Evolutionary conservation across 495 filamentous ascomycete species (phyloP).

Genomic region (Astrothelium macrocarpum): DNA sequence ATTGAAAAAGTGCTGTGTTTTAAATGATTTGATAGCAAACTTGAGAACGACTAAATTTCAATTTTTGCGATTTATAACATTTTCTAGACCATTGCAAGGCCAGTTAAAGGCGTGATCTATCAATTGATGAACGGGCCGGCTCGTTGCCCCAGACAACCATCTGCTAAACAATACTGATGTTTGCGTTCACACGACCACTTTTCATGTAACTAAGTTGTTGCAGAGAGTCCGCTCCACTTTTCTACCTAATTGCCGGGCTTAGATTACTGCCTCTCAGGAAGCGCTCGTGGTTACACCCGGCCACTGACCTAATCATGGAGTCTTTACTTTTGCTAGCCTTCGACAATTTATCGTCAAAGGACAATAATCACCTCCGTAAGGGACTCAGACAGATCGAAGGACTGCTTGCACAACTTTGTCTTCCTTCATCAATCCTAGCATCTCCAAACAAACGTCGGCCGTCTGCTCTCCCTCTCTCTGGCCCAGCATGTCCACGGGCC

Average conservation of each 20-base stretch:
- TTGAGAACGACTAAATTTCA: too few relatives aligned
- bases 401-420: slow-evolving; percentile 89
- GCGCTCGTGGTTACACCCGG: not conserved
- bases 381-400: slow-evolving; percentile 93
- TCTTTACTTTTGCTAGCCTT: slow-evolving; percentile 85
- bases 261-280: not conserved
- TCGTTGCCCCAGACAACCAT: not conserved
- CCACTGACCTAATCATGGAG: slow-evolving; percentile 53
- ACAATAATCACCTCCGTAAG: slow-evolving; percentile 79
- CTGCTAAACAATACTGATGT: not conserved
- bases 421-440: slow-evolving; percentile 46
- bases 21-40: too few relatives aligned
- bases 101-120: too few relatives aligned
- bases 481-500: not conserved
- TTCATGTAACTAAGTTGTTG: not conserved
- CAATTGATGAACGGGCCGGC: too few relatives aligned
- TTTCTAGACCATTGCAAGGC: too few relatives aligned
- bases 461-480: slow-evolving; percentile 21
- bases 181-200: not conserved
- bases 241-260: not conserved
- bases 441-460: slow-evolving; percentile 35
- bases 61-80: too few relatives aligned
- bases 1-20: too few relatives aligned
- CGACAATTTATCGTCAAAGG: slow-evolving; percentile 91
- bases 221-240: not conserved